phyloP scores from a whole-genome alignment of 2,329 filamentous ascomycete species.

The Hirsutella rhossiliensis region DNA sequence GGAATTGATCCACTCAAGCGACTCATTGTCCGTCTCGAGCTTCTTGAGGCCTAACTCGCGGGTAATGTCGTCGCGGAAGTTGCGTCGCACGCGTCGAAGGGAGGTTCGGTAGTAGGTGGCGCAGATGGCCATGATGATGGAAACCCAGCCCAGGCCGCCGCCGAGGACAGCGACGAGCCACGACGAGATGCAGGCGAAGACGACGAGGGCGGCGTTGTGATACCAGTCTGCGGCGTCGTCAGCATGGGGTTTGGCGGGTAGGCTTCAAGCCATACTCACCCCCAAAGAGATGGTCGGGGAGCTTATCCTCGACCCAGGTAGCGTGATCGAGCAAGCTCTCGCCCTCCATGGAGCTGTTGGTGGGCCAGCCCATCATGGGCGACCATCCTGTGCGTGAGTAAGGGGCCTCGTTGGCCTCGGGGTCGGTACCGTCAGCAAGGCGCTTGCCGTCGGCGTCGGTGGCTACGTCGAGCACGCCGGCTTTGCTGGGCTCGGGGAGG shows the following conservation, averaged over 20 bases:
- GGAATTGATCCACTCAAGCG: slow-evolving; percentile 97
- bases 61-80: slow-evolving; percentile 88
- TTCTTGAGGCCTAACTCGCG: slow-evolving; percentile 79
- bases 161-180: slow-evolving; percentile 86
- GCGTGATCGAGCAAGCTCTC: slow-evolving; percentile 76
- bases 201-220: slow-evolving; percentile 87
- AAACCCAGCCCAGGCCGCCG: slow-evolving; percentile 84
- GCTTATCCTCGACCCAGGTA: slow-evolving; percentile 70
- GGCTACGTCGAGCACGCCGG: slow-evolving; percentile 47
- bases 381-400: slow-evolving; percentile 66
- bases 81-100: slow-evolving; percentile 80
- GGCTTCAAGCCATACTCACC: slow-evolving; percentile 33
- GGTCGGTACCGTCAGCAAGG: slow-evolving; percentile 35
- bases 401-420: slow-evolving; percentile 37
- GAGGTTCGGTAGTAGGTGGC: slow-evolving; percentile 96
- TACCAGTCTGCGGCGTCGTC: slow-evolving; percentile 70
- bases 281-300: slow-evolving; percentile 86
- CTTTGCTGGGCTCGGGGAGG: slow-evolving; percentile 62
- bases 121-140: slow-evolving; percentile 85
- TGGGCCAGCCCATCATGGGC: slow-evolving; percentile 65
- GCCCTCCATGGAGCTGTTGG: slow-evolving; percentile 40
- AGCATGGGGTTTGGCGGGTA: background rate
- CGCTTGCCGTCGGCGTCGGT: slow-evolving; percentile 36
- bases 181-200: slow-evolving; percentile 81
- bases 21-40: slow-evolving; percentile 83